Evolutionary conservation across 306 rosid species (phyloP).

Genomic region (Carpinus viminea): DNA sequence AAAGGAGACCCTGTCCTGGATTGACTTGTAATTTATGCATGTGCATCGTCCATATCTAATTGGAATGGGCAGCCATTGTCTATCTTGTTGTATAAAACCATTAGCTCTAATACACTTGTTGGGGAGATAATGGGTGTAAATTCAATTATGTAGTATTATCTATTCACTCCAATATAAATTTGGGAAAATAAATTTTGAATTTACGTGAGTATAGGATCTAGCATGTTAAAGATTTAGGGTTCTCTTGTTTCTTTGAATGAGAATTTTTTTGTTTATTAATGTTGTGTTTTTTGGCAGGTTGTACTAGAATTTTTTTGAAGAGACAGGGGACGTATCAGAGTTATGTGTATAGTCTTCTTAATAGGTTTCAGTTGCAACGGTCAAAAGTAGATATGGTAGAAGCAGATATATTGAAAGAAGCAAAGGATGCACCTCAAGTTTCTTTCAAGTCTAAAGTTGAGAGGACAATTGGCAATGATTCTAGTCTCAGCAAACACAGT

Average conservation of each 20-base stretch:
- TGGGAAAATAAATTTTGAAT: not conserved
- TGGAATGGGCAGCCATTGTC: too few species aligned
- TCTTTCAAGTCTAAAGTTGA: slow-evolving; percentile 38
- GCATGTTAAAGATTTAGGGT: not conserved
- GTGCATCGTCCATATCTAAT: too few species aligned
- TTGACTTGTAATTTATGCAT: too few species aligned
- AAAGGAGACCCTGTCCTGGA: too few species aligned
- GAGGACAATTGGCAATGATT: slow-evolving; percentile 34
- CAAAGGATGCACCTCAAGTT: slow-evolving; percentile 34
- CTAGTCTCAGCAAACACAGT: slow-evolving; percentile 36
- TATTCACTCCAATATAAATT: not conserved
- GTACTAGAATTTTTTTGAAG: slow-evolving; percentile 33
- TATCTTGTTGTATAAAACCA: too few species aligned
- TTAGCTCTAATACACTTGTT: too few species aligned
- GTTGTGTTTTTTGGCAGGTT: slow-evolving; percentile 37
- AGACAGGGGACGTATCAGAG: slow-evolving; percentile 46
- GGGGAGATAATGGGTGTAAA: too few species aligned
- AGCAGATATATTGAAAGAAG: slow-evolving; percentile 36
- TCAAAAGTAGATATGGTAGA: slow-evolving; percentile 52
- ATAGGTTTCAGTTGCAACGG: slow-evolving; percentile 52
- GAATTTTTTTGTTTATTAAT: slow-evolving; percentile 12
- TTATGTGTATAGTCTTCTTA: slow-evolving; percentile 41
- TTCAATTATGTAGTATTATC: too few species aligned
- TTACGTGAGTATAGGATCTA: not conserved
- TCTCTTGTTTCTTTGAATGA: slow-evolving; percentile 18